A percentile compares a stretch with the other conserved stretches of the same genome.
phyloP scores from a whole-genome alignment of 306 rosid genomes.

The Spatholobus suberectus region DNA sequence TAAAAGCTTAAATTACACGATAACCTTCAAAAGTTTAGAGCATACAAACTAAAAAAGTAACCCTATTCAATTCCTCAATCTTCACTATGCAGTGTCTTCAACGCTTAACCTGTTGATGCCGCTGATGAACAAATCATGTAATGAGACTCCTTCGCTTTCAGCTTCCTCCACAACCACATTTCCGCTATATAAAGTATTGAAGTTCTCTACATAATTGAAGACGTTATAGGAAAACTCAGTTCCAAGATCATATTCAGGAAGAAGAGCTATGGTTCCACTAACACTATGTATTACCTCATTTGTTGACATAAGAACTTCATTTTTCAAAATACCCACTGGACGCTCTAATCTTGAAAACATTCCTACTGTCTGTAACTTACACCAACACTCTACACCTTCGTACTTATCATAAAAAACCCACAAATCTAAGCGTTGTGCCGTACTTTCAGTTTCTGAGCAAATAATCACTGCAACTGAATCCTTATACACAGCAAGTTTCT shows the following conservation, averaged over 20 bases:
- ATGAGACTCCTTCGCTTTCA: background rate
- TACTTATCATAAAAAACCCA: constrained; percentile 38
- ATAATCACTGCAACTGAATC: constrained; percentile 32
- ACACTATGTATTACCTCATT: constrained; percentile 4
- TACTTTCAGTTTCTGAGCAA: constrained; percentile 7
- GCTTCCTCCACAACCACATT: background rate
- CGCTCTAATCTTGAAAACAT: constrained; percentile 22
- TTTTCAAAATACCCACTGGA: constrained; percentile 41
- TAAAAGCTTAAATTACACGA: background rate
- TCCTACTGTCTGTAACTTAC: background rate
- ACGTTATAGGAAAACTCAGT: constrained; percentile 23
- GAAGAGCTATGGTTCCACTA: constrained; percentile 26
- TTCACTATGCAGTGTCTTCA: background rate
- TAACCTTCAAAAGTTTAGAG: background rate
- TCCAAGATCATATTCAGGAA: constrained; percentile 30
- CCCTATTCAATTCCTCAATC: background rate
- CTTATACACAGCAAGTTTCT: constrained; percentile 31
- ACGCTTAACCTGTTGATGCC: background rate
- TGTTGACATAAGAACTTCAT: constrained; percentile 44
- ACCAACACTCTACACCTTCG: constrained; percentile 37
- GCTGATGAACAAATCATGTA: background rate
- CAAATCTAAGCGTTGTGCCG: constrained; percentile 34
- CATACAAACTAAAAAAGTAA: background rate
- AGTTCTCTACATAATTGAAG: constrained; percentile 39
- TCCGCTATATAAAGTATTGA: background rate